These are phyloP conservation scores for Coniosporium uncinatum DNA, from an alignment of 2,329 filamentous ascomycete genomes.

Conservation along the genomic window DNA sequence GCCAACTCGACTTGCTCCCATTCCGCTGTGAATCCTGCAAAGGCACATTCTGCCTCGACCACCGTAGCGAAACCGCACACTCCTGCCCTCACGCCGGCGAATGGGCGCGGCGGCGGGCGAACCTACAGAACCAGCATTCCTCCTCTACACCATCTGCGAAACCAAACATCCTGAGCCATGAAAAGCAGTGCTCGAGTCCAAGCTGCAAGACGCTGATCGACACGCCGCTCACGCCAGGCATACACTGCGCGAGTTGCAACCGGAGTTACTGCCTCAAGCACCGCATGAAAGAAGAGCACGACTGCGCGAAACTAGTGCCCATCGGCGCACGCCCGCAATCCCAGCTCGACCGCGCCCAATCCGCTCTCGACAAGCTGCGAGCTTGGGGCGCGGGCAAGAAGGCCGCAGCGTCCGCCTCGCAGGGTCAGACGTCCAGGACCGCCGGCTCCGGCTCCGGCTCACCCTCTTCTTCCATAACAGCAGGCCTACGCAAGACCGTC, in stretches of 20 bases:
- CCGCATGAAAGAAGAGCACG: conserved; percentile 73
- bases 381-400: conserved; percentile 77
- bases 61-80: conserved; percentile 82
- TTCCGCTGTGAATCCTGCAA: conserved; percentile 90
- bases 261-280: conserved; percentile 75
- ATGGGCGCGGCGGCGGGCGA: conserved; percentile 48
- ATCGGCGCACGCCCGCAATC: conserved; percentile 43
- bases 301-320: conserved; percentile 71
- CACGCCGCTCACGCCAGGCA: conserved; percentile 60
- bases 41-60: conserved; percentile 85
- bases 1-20: conserved; percentile 93
- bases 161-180: conserved; percentile 50
- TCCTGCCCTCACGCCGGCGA: conserved; percentile 55
- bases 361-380: conserved; percentile 71
- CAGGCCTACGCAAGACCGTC: neutral
- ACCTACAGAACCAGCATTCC: conserved; percentile 18
- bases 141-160: conserved; percentile 27
- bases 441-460: conserved; percentile 24
- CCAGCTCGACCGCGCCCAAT: conserved; percentile 57
- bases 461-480: conserved; percentile 14
- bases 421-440: neutral
- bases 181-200: conserved; percentile 63
- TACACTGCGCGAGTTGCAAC: conserved; percentile 68
- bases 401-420: conserved; percentile 42
- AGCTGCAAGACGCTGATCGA: conserved; percentile 67